Base-by-base conservation (phyloP, 106 monocot genomes). In the Platanthera guangdongensis region DNA sequence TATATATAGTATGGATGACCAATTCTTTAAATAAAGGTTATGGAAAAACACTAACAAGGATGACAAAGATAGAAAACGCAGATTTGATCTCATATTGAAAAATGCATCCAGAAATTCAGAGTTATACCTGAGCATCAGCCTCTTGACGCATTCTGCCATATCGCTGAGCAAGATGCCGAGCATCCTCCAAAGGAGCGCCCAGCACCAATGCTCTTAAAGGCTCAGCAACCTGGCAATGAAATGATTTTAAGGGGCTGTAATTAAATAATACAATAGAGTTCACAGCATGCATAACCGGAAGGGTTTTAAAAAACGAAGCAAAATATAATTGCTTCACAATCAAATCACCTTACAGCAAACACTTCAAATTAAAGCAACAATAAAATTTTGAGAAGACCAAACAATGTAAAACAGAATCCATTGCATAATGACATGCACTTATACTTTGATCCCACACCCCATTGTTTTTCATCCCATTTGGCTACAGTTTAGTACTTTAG, bases 181-280 rank as follows among this genome's bases (percentile, higher is more conserved):
- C 93, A 89, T 97, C 94, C 76, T 97, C 97, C 82, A 97, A 78
- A 50, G 93, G 94, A 68, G 94, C 97, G 74, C 97, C 97, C 81
- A 93, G 84, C 39, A 97, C 89, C 97, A 97, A 94, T 76, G 97
- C 93, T 84, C 94, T 85, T 57, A 97, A 83, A 73, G 97, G 97
- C 83, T 97, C 97, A 22, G 97, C 93, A 78, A 97, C 94, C 97
- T 94, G 78, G 48, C 47, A 59, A 75, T 57, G 52, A 75, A 68
- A 46, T 47, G 7, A 72, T 22, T 75, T 75, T 52, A 50, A 16
- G 6, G 74, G 13, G 10, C 18, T 62, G 62, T 50, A 6, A 51
- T 51, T 22, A 51, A 72, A 51, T 25, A 9, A 50, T 8, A 72
- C 9, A 51, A 72, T 51, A 72, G 9, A 72, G 9, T 6, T 71